These are phyloP conservation scores for Pouteria campechiana DNA, from an alignment of 179 eudicot genomes.

Conservation along the genomic window DNA sequence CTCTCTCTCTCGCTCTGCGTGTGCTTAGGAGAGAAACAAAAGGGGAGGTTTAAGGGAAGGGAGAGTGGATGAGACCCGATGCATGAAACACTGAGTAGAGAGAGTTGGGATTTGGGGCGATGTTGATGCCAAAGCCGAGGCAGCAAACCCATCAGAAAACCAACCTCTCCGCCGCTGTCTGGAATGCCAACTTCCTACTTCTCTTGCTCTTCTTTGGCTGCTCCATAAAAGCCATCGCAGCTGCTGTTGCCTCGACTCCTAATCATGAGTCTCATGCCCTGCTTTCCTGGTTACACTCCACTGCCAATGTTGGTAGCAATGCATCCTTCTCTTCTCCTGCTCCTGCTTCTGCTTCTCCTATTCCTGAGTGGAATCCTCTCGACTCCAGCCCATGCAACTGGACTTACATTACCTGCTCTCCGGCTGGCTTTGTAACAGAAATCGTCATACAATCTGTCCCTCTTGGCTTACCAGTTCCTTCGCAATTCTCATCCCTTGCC, in stretches of 20 bases:
- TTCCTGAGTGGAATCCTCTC: constrained; percentile 29
- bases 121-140: constrained; percentile 48
- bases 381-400: constrained; percentile 56
- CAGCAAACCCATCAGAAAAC: constrained; percentile 19
- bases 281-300: constrained; percentile 41
- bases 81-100: constrained; percentile 45
- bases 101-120: constrained; percentile 44
- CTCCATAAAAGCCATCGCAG: constrained; percentile 3
- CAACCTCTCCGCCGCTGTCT: constrained; percentile 8
- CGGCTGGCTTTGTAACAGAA: constrained; percentile 21
- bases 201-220: not conserved
- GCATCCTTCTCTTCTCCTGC: too few relatives aligned
- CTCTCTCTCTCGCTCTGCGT: too few relatives aligned
- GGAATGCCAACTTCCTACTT: constrained; percentile 6
- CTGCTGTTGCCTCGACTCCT: constrained; percentile 3
- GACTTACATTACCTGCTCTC: constrained; percentile 39
- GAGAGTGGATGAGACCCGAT: constrained; percentile 34
- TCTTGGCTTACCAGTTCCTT: constrained; percentile 34
- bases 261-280: constrained; percentile 27
- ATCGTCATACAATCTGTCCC: constrained; percentile 37
- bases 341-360: constrained; percentile 7
- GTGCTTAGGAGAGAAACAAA: too few relatives aligned
- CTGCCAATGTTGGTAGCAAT: too few relatives aligned
- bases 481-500: constrained; percentile 26
- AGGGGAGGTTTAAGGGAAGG: constrained; percentile 5